Base-by-base conservation (phyloP, 441 rosid species). In the Corymbia calophylla region DNA sequence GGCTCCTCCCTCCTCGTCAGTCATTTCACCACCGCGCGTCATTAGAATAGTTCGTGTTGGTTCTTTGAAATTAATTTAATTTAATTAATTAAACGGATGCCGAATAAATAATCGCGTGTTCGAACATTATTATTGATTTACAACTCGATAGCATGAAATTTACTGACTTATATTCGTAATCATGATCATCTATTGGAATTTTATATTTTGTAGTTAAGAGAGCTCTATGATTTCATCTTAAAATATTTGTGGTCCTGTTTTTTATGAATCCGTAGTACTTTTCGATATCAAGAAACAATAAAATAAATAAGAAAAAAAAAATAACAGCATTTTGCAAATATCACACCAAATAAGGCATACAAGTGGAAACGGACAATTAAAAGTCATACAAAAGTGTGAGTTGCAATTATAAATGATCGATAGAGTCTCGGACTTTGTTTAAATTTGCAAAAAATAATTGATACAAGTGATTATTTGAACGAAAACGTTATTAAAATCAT, bases 371-470 rank as follows among this genome's bases (percentile, higher is more conserved):
- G 10, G 18, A 2, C 49, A 6, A 3, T 21, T 73, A 35, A 2
- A 35, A 4, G 39, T n/a, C n/a, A n/a, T n/a, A n/a, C n/a, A n/a
- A 23, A 44, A 5, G 6, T 2, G 18, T 9, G 8, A 39, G 47
- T 12, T 7, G n/a, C 3, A 12, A 77, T 23, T 73, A 21, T 11
- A 32, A 70, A 70, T 19, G 81, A 70, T 19, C 2, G 27, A 70
- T 70, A 5, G 15, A 9, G 8, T 35, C 27, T 70, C 10, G 6
- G 14, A 9, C 8, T 70, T 2, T 4, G 4, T 19, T 68, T 68
- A 35, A 3, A 3, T 5, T 70, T 5, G 3, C 2, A 5, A 9
- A 7, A 73, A 5, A 70, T 19, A 5, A 35, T 3, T 0, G 1
- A 35, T 73, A 39, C 8, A 11, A 39, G 16, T 0, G 0, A 73